Evolutionary conservation across 73 alveolate species (phyloP).

Genomic region (Paraurostyla sp.): DNA sequence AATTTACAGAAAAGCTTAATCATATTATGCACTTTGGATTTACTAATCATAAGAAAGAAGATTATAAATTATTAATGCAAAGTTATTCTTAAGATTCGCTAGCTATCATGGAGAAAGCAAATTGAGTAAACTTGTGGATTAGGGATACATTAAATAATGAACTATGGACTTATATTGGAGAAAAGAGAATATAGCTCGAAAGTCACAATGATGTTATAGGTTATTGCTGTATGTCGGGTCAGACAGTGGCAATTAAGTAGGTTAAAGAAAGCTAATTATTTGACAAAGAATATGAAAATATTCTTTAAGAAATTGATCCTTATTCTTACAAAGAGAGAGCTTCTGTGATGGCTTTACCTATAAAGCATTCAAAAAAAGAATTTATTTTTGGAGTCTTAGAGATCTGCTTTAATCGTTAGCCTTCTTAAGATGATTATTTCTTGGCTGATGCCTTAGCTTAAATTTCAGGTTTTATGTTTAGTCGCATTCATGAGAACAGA

Average conservation of each 20-base stretch:
- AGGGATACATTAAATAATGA: constrained; percentile 51
- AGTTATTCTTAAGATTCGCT: neutral
- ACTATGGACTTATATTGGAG: constrained; percentile 53
- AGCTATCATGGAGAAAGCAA: neutral
- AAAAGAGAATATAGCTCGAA: constrained; percentile 7
- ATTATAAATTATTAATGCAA: neutral
- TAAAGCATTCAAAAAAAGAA: neutral
- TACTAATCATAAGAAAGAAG: neutral
- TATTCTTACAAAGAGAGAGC: constrained; percentile 3
- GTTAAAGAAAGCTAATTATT: neutral
- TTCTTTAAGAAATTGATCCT: neutral
- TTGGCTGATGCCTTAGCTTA: constrained; percentile 27
- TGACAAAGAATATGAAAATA: neutral
- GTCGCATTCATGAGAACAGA: neutral
- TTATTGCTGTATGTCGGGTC: neutral
- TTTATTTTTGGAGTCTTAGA: neutral
- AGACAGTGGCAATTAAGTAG: neutral
- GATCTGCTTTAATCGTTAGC: neutral
- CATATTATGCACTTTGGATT: neutral
- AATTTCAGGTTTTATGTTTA: neutral
- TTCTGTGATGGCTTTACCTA: constrained; percentile 3
- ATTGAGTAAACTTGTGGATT: constrained; percentile 49
- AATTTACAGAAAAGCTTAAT: constrained; percentile 12
- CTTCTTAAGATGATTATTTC: constrained; percentile 14
- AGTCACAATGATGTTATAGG: constrained; percentile 21